Percentiles rank a stretch among this genome's conserved stretches.
These are phyloP conservation scores for Globisporangium irregulare DNA, from an alignment of 352 stramenopile genomes.

Conservation along the genomic window DNA sequence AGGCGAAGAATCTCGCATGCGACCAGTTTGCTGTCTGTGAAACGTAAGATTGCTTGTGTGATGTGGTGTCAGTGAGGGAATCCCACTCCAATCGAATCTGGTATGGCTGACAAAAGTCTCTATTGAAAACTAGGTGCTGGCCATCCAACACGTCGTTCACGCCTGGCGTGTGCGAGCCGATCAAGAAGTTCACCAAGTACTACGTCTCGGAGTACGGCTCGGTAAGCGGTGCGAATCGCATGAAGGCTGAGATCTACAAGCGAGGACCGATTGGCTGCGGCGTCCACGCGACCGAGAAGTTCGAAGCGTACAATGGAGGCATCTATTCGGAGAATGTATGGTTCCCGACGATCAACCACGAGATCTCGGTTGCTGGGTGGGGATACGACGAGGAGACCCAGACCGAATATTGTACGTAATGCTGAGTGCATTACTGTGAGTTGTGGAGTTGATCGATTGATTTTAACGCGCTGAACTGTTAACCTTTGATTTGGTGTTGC, in stretches of 20 bases:
- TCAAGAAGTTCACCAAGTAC: conserved; percentile 89
- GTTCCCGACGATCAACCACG: conserved; percentile 85
- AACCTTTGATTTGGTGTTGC: conserved; percentile 8
- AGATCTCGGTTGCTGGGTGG: conserved; percentile 89
- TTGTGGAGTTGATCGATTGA: not conserved
- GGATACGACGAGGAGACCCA: conserved; percentile 82
- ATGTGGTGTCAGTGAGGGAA: not conserved
- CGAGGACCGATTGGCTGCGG: conserved; percentile 88
- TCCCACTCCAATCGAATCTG: not conserved
- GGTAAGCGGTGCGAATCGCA: conserved; percentile 79
- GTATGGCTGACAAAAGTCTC: not conserved
- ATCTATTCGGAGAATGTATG: conserved; percentile 86
- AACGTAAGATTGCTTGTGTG: conserved; percentile 39
- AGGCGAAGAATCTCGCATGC: conserved; percentile 81
- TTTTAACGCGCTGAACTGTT: conserved; percentile 1
- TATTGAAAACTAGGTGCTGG: conserved; percentile 52
- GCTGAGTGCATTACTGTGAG: not conserved
- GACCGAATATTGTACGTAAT: conserved; percentile 84
- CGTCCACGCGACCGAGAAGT: conserved; percentile 85
- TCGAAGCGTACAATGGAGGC: conserved; percentile 71
- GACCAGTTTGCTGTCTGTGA: conserved; percentile 78
- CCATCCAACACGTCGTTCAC: conserved; percentile 87
- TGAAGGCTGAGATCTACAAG: conserved; percentile 93
- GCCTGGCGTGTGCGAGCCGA: conserved; percentile 72
- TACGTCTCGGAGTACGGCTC: conserved; percentile 89